Percentiles rank a stretch among this genome's conserved stretches.
phyloP scores from a whole-genome alignment of 2,329 filamentous ascomycete genomes.

The Hymenoscyphus salicellus region DNA sequence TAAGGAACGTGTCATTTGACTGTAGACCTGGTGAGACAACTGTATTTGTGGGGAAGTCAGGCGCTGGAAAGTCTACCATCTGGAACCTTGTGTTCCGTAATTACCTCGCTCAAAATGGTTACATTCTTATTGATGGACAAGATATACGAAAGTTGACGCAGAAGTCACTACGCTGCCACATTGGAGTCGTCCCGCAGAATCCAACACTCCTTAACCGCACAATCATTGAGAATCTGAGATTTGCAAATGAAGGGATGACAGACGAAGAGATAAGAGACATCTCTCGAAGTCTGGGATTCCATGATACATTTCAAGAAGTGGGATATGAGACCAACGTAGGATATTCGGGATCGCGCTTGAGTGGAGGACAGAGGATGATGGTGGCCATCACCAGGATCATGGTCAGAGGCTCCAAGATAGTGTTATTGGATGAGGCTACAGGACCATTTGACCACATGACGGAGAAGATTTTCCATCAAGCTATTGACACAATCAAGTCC shows the following conservation, averaged over 20 bases:
- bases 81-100: constrained; percentile 73
- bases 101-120: constrained; percentile 37
- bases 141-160: constrained; percentile 70
- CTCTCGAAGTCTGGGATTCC: neutral
- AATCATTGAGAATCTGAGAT: constrained; percentile 63
- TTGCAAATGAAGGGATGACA: neutral
- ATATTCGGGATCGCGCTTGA: neutral
- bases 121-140: constrained; percentile 60
- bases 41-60: constrained; percentile 74
- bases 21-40: constrained; percentile 65
- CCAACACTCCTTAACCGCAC: constrained; percentile 76
- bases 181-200: constrained; percentile 79
- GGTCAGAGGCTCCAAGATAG: neutral
- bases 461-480: neutral
- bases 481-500: neutral
- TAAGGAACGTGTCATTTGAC: neutral
- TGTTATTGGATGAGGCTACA: neutral
- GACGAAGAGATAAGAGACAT: neutral
- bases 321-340: neutral
- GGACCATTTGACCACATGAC: neutral
- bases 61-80: constrained; percentile 76
- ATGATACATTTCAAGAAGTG: neutral
- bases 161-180: constrained; percentile 66
- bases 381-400: neutral
- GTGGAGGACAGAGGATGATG: constrained; percentile 2